These are phyloP conservation scores for Sanghuangporus weigelae DNA, from an alignment of 1,284 basidiomycete genomes.

Conservation along the genomic window DNA sequence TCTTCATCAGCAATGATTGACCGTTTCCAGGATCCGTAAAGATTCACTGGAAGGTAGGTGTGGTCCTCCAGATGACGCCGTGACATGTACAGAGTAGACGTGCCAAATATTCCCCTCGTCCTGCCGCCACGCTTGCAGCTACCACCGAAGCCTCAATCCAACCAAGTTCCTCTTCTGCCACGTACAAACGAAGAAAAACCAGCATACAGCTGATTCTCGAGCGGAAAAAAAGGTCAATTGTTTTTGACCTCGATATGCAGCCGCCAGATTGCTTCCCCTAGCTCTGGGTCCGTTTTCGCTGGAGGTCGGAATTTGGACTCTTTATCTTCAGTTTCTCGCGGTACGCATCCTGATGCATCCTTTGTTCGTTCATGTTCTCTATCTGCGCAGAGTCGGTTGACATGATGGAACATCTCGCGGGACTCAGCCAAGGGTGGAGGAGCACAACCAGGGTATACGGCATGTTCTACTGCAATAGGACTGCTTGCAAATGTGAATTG, in stretches of 20 bases:
- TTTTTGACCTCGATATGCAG: background rate
- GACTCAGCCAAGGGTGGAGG: too few relatives aligned
- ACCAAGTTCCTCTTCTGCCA: background rate
- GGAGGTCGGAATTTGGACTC: too few relatives aligned
- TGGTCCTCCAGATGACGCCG: background rate
- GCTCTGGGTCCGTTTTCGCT: background rate
- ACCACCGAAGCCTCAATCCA: background rate
- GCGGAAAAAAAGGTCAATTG: background rate
- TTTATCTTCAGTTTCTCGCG: too few relatives aligned
- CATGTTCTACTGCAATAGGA: too few relatives aligned
- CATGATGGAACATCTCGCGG: too few relatives aligned
- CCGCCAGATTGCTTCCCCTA: background rate
- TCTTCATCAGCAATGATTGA: slow-evolving; percentile 22
- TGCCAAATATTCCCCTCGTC: background rate
- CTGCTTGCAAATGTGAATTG: too few relatives aligned
- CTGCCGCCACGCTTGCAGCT: background rate
- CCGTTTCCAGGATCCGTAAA: slow-evolving; percentile 10
- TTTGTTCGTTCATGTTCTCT: too few relatives aligned
- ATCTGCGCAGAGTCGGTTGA: too few relatives aligned
- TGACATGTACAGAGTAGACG: background rate
- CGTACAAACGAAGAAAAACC: background rate
- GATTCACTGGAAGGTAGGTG: background rate
- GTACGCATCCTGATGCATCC: too few relatives aligned
- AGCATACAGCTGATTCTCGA: background rate
- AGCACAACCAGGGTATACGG: too few relatives aligned